Evolutionary conservation across 371 early-diverging fungal genomes (phyloP).

Genomic region (Amoeboaphelidium protococcarum): DNA sequence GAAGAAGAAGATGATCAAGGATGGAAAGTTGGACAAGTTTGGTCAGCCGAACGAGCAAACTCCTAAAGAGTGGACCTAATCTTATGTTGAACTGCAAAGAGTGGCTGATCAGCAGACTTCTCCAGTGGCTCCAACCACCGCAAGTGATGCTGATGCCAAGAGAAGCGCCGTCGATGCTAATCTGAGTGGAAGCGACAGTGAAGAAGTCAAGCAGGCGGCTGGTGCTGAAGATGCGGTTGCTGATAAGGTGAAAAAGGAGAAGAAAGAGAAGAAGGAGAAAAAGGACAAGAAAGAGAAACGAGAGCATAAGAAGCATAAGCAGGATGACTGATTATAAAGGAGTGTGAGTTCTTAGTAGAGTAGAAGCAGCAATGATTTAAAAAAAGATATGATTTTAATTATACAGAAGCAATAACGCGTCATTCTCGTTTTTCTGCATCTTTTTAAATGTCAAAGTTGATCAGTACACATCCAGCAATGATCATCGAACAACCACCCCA

Average conservation of each 20-base stretch:
- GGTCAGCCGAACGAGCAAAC: constrained; percentile 63
- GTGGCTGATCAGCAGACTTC: not conserved
- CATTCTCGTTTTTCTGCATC: not conserved
- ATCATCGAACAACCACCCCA: too few species aligned
- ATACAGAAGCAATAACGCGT: not conserved
- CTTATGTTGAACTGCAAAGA: constrained; percentile 1
- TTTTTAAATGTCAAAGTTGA: too few species aligned
- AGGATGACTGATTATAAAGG: constrained; percentile 7
- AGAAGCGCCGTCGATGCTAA: not conserved
- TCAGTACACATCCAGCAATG: too few species aligned
- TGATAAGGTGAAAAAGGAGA: constrained; percentile 7
- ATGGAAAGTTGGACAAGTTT: constrained; percentile 86
- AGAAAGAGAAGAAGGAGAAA: constrained; percentile 12
- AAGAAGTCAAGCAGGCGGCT: not conserved
- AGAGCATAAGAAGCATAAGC: constrained; percentile 2
- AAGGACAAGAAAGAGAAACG: constrained; percentile 11
- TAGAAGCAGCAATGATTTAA: not conserved
- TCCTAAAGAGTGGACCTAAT: constrained; percentile 41
- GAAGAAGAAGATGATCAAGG: constrained; percentile 90
- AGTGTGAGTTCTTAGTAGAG: not conserved
- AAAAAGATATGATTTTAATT: not conserved
- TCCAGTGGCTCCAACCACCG: not conserved
- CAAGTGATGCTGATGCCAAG: not conserved
- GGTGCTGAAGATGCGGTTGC: not conserved
- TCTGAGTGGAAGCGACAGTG: not conserved